Evolutionary conservation across 495 filamentous ascomycete genomes (phyloP), one percentile per base, ranked within the genome.

Genomic region (Penicillium ochrochloron): DNA sequence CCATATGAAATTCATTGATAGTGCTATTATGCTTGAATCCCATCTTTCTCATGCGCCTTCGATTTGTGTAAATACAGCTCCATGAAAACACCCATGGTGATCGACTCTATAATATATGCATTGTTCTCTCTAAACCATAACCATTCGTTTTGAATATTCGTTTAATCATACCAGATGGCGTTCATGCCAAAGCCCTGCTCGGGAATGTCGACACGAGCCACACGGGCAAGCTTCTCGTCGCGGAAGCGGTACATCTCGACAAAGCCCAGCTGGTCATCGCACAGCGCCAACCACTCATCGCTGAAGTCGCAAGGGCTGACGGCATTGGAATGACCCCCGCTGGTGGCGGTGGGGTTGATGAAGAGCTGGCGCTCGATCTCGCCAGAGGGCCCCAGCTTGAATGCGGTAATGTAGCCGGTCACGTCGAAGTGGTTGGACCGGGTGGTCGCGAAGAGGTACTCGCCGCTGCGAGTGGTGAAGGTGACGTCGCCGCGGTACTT

Each of bases 101-200:
- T 54, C 27, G 15, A 10, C 31, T 34, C 51, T 54, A 54, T 54
- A 54, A 54, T 54, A 54, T 54, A 54, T 54, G 25, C 27, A 29
- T 33, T 34, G 27, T 8, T 34, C 51, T 31, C 15, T 8, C 25
- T 17, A 17, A 34, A 23, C 29, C 25, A 39, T 61, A 27, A 52
- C 7, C 12, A n/a, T 33, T 46, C 41, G 3, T 60, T 39, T 52
- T 51, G 3, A 11, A 35, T 14, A 34, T 25, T 67, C 62, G 23
- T 66, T 62, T 81, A 94, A 76, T 94, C 90, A 75, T 92, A 93
- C 91, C 91, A 94, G 68, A 94, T 92, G 35, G 90, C 92, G 79
- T 95, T 94, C 91, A 94, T 94, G 1, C 90, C 90, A 76, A 93
- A 94, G 54, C 92, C 92, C 50, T 88, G 89, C 78, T 95, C 91